These are phyloP conservation scores for Phytophthora pinifolia DNA, from an alignment of 352 stramenopile species.

Conservation along the genomic window DNA sequence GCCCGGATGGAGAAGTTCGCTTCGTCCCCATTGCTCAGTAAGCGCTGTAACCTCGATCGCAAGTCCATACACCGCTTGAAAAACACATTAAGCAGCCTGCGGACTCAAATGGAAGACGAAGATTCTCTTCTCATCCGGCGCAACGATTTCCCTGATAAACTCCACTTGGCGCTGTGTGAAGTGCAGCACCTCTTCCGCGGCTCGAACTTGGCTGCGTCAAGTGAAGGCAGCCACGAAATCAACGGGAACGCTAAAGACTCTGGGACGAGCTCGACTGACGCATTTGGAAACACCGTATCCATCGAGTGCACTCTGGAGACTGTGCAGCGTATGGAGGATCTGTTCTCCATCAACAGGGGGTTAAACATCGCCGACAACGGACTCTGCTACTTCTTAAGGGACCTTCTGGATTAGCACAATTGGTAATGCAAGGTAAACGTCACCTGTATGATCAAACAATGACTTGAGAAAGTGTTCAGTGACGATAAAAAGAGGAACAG, in stretches of 20 bases:
- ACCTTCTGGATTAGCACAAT: conserved; percentile 50
- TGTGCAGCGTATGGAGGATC: conserved; percentile 45
- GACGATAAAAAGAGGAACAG: not conserved
- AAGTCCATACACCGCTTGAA: conserved; percentile 32
- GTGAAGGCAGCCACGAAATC: not conserved
- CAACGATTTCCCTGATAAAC: conserved; percentile 25
- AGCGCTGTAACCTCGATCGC: conserved; percentile 35
- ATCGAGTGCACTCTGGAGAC: conserved; percentile 48
- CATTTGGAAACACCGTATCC: conserved; percentile 49
- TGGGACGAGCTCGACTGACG: conserved; percentile 24
- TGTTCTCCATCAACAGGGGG: conserved; percentile 52
- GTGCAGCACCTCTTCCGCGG: conserved; percentile 47
- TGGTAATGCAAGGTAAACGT: not conserved
- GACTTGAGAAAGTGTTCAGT: conserved; percentile 3
- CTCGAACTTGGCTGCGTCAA: not conserved
- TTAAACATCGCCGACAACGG: conserved; percentile 45
- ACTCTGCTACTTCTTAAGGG: conserved; percentile 73
- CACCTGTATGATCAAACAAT: conserved; percentile 4
- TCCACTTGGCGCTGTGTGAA: conserved; percentile 30
- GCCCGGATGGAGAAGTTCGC: conserved; percentile 50
- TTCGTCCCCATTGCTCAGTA: conserved; percentile 53
- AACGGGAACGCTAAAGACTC: not conserved
- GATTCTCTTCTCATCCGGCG: conserved; percentile 56
- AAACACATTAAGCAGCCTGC: conserved; percentile 40
- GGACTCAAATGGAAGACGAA: conserved; percentile 66